phyloP scores from a whole-genome alignment of 345 rosid species.

The Balakata baccata region DNA sequence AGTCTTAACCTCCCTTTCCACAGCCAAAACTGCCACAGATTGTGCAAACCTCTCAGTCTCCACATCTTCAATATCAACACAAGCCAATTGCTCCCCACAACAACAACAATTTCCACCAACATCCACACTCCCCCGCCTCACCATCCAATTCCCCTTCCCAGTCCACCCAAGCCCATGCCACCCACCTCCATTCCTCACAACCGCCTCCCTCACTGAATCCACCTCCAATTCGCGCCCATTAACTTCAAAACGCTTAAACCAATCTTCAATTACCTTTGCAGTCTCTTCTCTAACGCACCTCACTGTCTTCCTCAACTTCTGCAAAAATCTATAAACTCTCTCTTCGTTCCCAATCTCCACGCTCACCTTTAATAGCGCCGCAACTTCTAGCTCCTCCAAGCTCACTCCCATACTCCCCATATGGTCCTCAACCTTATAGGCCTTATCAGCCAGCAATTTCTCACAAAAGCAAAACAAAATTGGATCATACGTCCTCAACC shows the following conservation, averaged over 20 bases:
- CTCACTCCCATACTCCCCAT: constrained; percentile 48
- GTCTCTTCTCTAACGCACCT: constrained; percentile 65
- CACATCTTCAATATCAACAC: constrained; percentile 63
- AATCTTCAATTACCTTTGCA: constrained; percentile 45
- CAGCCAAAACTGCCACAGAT: constrained; percentile 68
- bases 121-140: constrained; percentile 51
- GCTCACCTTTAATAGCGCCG: constrained; percentile 67
- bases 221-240: constrained; percentile 29
- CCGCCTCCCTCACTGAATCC: constrained; percentile 37
- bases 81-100: constrained; percentile 58
- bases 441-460: constrained; percentile 61
- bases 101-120: constrained; percentile 54
- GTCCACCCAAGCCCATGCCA: constrained; percentile 96
- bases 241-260: constrained; percentile 51
- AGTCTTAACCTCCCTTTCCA: constrained; percentile 71
- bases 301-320: constrained; percentile 58
- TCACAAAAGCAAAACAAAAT: constrained; percentile 67
- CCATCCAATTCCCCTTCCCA: constrained; percentile 69
- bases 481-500: constrained; percentile 75
- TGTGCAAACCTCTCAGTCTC: constrained; percentile 64
- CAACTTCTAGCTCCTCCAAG: constrained; percentile 64
- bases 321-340: constrained; percentile 70
- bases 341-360: constrained; percentile 45
- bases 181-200: constrained; percentile 75
- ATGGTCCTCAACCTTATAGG: constrained; percentile 75